A percentile compares a stretch with the other conserved stretches of the same genome.
phyloP scores from a whole-genome alignment of 2,329 filamentous ascomycete species.

The Fusarium sambucinum region DNA sequence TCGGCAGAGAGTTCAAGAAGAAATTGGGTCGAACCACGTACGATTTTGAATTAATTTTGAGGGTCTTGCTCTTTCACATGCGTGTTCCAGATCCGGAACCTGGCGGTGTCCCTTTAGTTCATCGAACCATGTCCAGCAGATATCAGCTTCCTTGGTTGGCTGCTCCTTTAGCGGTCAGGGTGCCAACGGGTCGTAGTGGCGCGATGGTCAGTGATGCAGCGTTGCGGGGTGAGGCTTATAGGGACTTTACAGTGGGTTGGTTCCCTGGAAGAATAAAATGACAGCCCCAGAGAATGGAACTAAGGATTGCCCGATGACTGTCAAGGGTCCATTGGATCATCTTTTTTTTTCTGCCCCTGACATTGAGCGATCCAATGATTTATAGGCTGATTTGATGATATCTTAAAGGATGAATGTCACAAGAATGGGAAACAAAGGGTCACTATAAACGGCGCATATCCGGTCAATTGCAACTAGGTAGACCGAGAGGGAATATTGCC shows the following conservation, averaged over 20 bases:
- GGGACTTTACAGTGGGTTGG: constrained; percentile 23
- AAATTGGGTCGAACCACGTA: constrained; percentile 33
- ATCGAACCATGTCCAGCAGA: constrained; percentile 41
- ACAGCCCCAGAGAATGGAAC: constrained; percentile 19
- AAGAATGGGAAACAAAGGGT: constrained; percentile 20
- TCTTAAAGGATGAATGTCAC: constrained; percentile 9
- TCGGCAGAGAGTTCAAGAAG: constrained; percentile 19
- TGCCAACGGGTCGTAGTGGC: constrained; percentile 31
- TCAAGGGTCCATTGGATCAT: constrained; percentile 19
- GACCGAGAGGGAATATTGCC: constrained; percentile 5
- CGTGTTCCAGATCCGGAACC: constrained; percentile 40
- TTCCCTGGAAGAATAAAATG: constrained; percentile 18
- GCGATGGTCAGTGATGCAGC: constrained; percentile 29
- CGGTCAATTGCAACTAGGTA: constrained; percentile 31
- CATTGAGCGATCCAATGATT: constrained; percentile 24
- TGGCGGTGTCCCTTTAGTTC: constrained; percentile 33
- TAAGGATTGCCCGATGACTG: constrained; percentile 8
- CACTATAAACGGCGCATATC: constrained; percentile 37
- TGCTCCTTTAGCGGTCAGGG: constrained; percentile 37
- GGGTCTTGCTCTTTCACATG: constrained; percentile 36
- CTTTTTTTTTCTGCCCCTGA: constrained; percentile 19
- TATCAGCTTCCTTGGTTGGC: constrained; percentile 32
- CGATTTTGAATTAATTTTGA: constrained; percentile 25
- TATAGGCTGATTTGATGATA: constrained; percentile 36
- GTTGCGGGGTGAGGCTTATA: constrained; percentile 40